Evolutionary conservation across 2,329 filamentous ascomycete species (phyloP), one percentile per base, ranked within the genome.

Genomic region (Penicillium expansum): DNA sequence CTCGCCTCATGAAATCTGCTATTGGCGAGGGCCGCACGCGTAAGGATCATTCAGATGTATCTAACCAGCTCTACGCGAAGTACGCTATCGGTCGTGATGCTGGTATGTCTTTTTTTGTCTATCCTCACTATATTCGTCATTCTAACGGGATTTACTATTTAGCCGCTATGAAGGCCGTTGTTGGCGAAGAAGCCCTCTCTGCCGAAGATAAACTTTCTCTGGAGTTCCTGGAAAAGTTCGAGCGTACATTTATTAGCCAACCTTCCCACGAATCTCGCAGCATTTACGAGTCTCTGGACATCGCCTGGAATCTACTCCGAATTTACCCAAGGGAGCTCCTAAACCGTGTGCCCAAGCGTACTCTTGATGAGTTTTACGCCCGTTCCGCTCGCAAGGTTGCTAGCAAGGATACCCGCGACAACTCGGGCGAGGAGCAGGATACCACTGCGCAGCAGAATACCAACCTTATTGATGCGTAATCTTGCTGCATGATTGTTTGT

Each of bases 1-100:
- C 94, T 24, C 94, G 94, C 86, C 89, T 99, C 74, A 99, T 99
- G 94, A 99, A 99, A 80, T 99, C 94, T 71, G 94, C 94, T 76
- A 99, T 99, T 71, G 94, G 94, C 69, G 92, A 97, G 80, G 91
- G 91, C 64, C 93, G 92, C 83, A 99, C 94, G 27, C 90, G 94
- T 70, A 92, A 91, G 78, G 95, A 99, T 71, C 94, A 99, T 78
- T 91, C 91, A 67, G 94, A 99, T 79, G 94, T 99, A 49, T 99
- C 94, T 67, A 99, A 99, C 83, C 94, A 99, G 83, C 85, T 99
- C 64, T 99, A 99, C 76, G 94, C 94, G 79, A 99, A 99, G 80
- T 99, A 99, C 76, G 94, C 94, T 76, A 97, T 99, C 74, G 94
- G 94, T 74, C 92, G 93, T 83, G 94, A 99, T 71, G 94, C 94